Percentiles rank a stretch among this genome's conserved stretches.
These are phyloP conservation scores for Pseudogymnoascus sp. DNA, from an alignment of 2,329 filamentous ascomycete species.

Conservation along the genomic window DNA sequence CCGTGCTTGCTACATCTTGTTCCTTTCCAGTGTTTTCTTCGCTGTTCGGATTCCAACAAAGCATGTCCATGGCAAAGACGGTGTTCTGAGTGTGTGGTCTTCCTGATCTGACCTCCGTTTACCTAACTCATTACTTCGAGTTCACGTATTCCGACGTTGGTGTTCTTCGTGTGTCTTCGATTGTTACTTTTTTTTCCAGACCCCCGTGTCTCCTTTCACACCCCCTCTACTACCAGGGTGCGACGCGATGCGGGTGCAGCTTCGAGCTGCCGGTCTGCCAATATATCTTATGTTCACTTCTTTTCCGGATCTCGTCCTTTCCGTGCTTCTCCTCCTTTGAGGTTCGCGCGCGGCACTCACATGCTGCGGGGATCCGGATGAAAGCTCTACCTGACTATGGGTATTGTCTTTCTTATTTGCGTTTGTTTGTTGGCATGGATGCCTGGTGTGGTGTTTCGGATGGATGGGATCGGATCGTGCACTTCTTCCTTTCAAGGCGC, in stretches of 20 bases:
- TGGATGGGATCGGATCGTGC: background rate
- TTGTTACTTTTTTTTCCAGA: background rate
- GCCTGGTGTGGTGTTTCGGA: background rate
- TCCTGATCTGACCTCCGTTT: background rate
- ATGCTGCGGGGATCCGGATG: background rate
- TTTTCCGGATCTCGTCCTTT: background rate
- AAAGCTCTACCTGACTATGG: background rate
- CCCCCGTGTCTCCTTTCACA: background rate
- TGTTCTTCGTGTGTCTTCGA: background rate
- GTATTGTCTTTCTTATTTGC: background rate
- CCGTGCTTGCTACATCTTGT: background rate
- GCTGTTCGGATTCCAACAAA: background rate
- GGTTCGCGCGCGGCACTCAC: background rate
- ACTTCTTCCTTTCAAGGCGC: background rate
- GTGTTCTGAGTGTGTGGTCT: background rate
- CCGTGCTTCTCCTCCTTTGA: background rate
- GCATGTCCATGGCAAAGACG: background rate
- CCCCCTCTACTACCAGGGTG: background rate
- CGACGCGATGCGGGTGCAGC: background rate
- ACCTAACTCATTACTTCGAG: background rate
- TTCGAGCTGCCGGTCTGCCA: background rate
- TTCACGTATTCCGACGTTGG: background rate
- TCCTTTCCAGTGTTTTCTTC: background rate
- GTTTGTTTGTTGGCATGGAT: background rate
- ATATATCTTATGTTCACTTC: background rate